Conservation (phyloP, 768 basidiomycete genomes). For the Termitomyces sp. region DNA sequence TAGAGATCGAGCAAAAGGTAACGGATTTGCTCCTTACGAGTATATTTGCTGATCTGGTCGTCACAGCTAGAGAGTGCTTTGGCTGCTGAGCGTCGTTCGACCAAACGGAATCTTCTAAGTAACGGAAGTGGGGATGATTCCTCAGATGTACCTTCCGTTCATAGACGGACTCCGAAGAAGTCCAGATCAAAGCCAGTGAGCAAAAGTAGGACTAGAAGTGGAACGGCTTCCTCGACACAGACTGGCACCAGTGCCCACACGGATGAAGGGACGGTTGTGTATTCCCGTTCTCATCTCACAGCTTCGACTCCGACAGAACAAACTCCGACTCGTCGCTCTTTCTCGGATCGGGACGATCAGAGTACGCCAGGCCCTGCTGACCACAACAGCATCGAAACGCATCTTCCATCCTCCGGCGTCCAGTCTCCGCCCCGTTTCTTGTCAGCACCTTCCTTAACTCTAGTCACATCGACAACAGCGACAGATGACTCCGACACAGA, state of each 20-base stretch:
- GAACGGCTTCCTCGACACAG: conserved; percentile 59
- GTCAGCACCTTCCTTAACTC: conserved; percentile 15
- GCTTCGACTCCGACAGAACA: conserved; percentile 26
- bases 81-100: conserved; percentile 46
- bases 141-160: conserved; percentile 39
- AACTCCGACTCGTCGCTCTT: conserved; percentile 36
- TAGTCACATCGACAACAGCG: conserved; percentile 21
- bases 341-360: conserved; percentile 30
- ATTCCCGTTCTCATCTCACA: conserved; percentile 21
- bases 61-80: conserved; percentile 71
- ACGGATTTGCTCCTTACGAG: conserved; percentile 11
- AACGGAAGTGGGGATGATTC: conserved; percentile 53
- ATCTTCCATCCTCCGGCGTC: conserved; percentile 19
- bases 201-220: conserved; percentile 48
- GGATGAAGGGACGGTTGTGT: conserved; percentile 21
- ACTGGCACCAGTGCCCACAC: conserved; percentile 30
- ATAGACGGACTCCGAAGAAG: conserved; percentile 34
- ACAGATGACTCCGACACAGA: conserved; percentile 78
- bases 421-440: conserved; percentile 10
- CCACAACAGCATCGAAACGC: conserved; percentile 19
- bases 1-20: conserved; percentile 90
- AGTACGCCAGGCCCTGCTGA: conserved; percentile 26
- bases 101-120: conserved; percentile 28
- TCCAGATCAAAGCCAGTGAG: conserved; percentile 21
- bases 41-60: not conserved